Percentiles rank a stretch among this genome's conserved stretches.
Evolutionary conservation across 306 rosid genomes (phyloP).

Genomic region (Vicia faba): DNA sequence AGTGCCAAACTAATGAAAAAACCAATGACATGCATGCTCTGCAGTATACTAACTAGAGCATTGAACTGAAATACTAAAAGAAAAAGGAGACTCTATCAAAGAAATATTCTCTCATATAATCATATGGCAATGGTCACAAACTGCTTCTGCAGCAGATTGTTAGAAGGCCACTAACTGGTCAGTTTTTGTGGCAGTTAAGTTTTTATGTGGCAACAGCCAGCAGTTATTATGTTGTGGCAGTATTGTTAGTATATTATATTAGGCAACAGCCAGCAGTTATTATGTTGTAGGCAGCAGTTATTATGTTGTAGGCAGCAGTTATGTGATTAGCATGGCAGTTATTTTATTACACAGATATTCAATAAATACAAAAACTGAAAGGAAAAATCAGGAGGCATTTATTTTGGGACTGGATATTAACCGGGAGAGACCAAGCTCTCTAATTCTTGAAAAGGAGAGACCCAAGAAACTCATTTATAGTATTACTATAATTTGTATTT

Average conservation of each 20-base stretch:
- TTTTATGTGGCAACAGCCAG: not conserved
- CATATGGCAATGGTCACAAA: conserved; percentile 2
- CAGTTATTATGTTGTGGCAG: not conserved
- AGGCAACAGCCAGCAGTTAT: not conserved
- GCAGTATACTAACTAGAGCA: conserved; percentile 15
- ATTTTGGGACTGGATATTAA: no score
- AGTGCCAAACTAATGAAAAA: conserved; percentile 35
- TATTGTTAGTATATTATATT: not conserved
- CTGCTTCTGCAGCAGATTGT: conserved; percentile 17
- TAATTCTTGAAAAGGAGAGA: no score
- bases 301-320: not conserved
- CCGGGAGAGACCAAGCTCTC: no score
- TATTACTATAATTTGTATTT: no score
- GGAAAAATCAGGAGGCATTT: no score
- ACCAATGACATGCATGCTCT: not conserved
- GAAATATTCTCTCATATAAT: not conserved
- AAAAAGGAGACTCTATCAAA: no score
- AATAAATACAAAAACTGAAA: no score
- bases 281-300: no score
- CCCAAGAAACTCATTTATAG: no score
- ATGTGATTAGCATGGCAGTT: not conserved
- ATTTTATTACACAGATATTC: no score
- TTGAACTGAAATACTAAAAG: not conserved
- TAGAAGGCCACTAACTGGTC: no score
- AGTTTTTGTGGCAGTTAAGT: not conserved